Evolutionary conservation across 2,329 filamentous ascomycete species (phyloP).

Genomic region (Plectosphaerella cucumerina): DNA sequence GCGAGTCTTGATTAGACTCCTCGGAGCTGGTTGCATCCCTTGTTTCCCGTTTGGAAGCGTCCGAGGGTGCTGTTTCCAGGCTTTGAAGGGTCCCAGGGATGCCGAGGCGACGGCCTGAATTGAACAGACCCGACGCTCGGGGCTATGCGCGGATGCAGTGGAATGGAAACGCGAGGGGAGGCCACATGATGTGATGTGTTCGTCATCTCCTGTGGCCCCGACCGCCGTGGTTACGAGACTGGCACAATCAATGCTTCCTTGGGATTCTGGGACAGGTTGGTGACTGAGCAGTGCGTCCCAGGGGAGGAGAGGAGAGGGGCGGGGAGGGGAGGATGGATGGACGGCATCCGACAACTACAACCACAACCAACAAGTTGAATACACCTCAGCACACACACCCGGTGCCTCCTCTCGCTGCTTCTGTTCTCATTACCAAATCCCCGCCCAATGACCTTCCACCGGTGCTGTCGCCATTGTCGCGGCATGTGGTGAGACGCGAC

Average conservation of each 20-base stretch:
- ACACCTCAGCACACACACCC: no score
- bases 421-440: constrained; percentile 34
- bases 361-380: no score
- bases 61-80: background rate
- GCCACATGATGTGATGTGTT: constrained; percentile 5
- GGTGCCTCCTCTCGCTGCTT: background rate
- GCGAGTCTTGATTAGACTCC: no score
- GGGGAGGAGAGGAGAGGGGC: no score
- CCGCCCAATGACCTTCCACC: constrained; percentile 20
- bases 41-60: background rate
- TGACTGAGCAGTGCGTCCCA: background rate
- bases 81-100: background rate
- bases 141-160: background rate
- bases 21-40: background rate
- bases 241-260: no score
- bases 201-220: constrained; percentile 1
- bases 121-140: no score
- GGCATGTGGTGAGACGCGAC: constrained; percentile 1
- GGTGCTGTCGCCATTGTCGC: constrained; percentile 2
- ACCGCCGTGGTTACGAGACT: background rate
- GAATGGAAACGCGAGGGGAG: background rate
- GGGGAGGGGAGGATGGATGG: no score
- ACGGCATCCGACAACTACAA: no score
- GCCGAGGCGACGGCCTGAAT: background rate
- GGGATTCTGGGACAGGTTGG: no score